Percentiles rank a stretch among this genome's conserved stretches.
Conservation (phyloP, 495 filamentous ascomycete species). For the Schizothecium vesticola region DNA sequence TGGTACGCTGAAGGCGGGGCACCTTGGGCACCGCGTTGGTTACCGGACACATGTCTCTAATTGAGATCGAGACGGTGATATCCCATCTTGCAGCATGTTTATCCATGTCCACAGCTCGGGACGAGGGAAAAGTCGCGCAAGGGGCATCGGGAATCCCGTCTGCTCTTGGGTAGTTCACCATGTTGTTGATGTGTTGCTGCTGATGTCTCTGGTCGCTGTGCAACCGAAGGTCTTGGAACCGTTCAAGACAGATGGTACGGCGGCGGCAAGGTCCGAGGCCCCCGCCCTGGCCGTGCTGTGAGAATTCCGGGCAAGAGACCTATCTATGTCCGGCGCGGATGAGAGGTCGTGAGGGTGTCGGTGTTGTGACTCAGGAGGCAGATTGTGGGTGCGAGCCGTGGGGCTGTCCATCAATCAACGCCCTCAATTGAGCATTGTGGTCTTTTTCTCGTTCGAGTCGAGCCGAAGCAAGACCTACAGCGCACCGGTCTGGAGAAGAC, state of each 20-base stretch:
- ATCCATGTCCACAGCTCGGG: background rate
- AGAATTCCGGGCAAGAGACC: background rate
- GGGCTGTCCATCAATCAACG: conserved; percentile 11
- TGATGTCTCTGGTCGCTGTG: background rate
- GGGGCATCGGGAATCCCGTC: background rate
- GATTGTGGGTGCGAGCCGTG: background rate
- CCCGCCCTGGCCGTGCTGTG: background rate
- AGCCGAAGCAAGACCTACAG: background rate
- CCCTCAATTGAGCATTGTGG: background rate
- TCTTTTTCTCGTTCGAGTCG: background rate
- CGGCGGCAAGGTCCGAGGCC: background rate
- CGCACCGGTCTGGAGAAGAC: background rate
- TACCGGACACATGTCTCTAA: background rate
- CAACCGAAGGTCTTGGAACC: background rate
- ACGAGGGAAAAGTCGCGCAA: background rate
- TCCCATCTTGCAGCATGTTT: background rate
- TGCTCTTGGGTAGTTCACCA: background rate
- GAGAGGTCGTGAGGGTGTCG: background rate
- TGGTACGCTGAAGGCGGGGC: background rate
- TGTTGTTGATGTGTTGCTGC: background rate
- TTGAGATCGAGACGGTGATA: background rate
- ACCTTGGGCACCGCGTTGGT: background rate
- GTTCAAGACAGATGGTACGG: background rate
- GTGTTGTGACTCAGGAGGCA: background rate
- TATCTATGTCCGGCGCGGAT: background rate